Percentiles rank a stretch among this genome's conserved stretches.
Evolutionary conservation across 768 basidiomycete species (phyloP).

Genomic region (Coprinopsis sp.): DNA sequence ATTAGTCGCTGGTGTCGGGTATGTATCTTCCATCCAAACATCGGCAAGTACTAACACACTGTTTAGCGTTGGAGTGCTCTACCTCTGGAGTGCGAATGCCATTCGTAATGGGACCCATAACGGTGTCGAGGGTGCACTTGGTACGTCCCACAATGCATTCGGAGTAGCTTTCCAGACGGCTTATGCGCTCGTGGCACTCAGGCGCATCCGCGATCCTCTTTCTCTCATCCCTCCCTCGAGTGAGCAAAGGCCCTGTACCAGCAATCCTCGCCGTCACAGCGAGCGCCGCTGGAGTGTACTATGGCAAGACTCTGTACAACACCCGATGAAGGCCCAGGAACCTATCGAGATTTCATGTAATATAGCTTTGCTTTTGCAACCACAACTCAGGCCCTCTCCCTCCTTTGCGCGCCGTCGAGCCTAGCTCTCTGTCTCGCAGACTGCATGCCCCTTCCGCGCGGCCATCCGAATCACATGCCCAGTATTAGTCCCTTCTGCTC

Average conservation of each 20-base stretch:
- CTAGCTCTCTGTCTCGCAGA: too few relatives aligned
- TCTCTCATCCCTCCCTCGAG: constrained; percentile 69
- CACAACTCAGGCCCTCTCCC: too few relatives aligned
- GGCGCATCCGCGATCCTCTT: constrained; percentile 75
- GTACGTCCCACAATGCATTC: constrained; percentile 33
- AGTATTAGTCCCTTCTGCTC: too few relatives aligned
- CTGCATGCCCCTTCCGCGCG: too few relatives aligned
- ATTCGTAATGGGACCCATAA: constrained; percentile 69
- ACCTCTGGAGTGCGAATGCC: constrained; percentile 72
- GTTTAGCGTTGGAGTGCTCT: constrained; percentile 71
- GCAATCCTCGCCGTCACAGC: constrained; percentile 57
- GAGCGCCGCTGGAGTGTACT: constrained; percentile 59
- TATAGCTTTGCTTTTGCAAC: too few relatives aligned
- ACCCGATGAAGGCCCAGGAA: background rate
- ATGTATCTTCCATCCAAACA: constrained; percentile 15
- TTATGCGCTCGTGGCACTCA: constrained; percentile 19
- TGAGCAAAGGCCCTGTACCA: constrained; percentile 72
- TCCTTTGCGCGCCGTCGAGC: too few relatives aligned
- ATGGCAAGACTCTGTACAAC: constrained; percentile 53
- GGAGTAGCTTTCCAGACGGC: background rate
- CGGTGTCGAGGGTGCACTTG: constrained; percentile 76
- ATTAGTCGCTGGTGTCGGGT: constrained; percentile 78
- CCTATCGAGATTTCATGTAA: background rate
- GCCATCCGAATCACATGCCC: too few relatives aligned
- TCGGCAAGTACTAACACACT: background rate